Base-by-base conservation (phyloP, 169 alveolate genomes). In the Cystoisospora suis region DNA sequence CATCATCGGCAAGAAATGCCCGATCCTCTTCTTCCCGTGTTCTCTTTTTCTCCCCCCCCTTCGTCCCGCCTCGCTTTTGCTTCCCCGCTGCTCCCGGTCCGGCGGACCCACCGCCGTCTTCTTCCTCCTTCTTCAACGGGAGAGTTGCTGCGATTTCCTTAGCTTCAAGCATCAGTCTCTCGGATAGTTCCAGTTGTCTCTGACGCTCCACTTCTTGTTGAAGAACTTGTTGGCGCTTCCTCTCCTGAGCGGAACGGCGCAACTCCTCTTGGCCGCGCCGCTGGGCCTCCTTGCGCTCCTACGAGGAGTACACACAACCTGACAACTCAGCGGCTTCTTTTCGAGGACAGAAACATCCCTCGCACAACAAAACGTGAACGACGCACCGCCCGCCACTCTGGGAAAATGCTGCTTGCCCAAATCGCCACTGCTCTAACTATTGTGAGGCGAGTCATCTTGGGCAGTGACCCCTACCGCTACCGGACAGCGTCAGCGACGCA, bases 241-340 rank as follows among this genome's bases (percentile, higher is more conserved):
- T 72, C 83, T 72, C 83, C 56, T 38, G 83, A 29, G 56, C 56
- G 0, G 83, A 72, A 40, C 83, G 83, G 34, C 83, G 53, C 27
- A 34, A 53, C 56, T 72, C 83, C 56, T 72, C 83, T 56, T 72
- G 83, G 56, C 42, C 46, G 56, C 83, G 83, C 29, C 83, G 83
- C 27, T 40, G 83, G 3, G 83, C 83, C 83, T 72, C 83, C 12
- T 56, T 46, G 34, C 83, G 53, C 83, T 72, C 83, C 83, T 72
- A 53, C 83, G 75, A 40, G 12, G 29, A 15, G 42, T 3, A n/a
- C 15, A 72, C 4, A 46, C 2, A 46, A 6, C 6, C 58, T 38
- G 58, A 36, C 53, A 23, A 15, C 12, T 15, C 65, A 12, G 65
- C 65, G 29, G 23, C 23, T 12, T 53, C 65, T 53, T n/a, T n/a